These are phyloP conservation scores for Acanthamoeba triangularis DNA, from an alignment of 208 protist species.

Conservation along the genomic window DNA sequence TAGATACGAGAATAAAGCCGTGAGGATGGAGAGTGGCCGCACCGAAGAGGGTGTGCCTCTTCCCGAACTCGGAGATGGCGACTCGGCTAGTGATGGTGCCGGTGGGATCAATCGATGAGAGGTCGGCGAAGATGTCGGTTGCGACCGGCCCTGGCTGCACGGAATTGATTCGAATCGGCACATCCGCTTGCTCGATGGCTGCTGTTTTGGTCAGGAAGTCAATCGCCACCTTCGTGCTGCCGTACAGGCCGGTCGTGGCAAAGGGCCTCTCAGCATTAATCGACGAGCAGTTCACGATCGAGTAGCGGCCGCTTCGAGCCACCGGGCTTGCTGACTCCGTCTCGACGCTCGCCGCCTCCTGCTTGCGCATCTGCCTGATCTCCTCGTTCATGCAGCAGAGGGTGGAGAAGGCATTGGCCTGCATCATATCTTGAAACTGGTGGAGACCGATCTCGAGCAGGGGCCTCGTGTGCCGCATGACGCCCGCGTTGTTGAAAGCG, in stretches of 20 bases:
- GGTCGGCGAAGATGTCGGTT: background rate
- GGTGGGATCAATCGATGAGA: background rate
- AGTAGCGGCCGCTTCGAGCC: background rate
- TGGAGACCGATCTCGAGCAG: background rate
- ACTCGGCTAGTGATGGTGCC: background rate
- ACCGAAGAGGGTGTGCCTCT: background rate
- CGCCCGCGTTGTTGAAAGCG: constrained; percentile 6
- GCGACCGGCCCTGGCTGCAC: background rate
- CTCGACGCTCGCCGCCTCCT: background rate
- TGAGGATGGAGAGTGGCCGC: background rate
- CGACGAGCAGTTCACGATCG: constrained; percentile 13
- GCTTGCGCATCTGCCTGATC: constrained; percentile 10
- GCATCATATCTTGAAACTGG: constrained; percentile 3
- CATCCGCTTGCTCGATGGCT: background rate
- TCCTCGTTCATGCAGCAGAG: constrained; percentile 32
- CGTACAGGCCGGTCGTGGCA: background rate
- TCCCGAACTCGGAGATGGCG: background rate
- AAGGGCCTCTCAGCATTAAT: background rate
- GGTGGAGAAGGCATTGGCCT: background rate
- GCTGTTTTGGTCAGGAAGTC: background rate
- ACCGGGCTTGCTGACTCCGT: background rate
- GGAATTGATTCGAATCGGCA: constrained; percentile 1
- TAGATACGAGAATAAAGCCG: background rate
- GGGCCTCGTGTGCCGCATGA: background rate
- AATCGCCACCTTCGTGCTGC: constrained; percentile 5